phyloP scores from a whole-genome alignment of 2,329 filamentous ascomycete genomes.

The Botrytis hyacinthi region DNA sequence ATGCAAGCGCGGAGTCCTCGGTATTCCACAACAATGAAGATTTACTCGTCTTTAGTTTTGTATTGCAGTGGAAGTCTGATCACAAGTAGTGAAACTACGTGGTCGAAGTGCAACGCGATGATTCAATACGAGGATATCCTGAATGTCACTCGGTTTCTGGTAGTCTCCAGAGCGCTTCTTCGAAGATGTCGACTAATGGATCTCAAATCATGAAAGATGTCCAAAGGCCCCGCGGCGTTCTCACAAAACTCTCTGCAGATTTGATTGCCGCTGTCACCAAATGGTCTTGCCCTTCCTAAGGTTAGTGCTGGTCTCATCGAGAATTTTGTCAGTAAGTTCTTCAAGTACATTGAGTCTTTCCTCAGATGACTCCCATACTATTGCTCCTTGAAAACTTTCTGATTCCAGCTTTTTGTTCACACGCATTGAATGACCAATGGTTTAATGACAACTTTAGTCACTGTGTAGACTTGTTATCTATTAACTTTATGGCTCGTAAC shows the following conservation, averaged over 20 bases:
- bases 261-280: neutral
- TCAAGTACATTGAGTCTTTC: too few relatives aligned
- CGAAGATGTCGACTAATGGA: neutral
- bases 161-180: neutral
- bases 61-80: neutral
- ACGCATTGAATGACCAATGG: neutral
- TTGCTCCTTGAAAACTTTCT: neutral
- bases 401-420: neutral
- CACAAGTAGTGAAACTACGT: too few relatives aligned
- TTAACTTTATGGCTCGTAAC: neutral
- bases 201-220: neutral
- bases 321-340: neutral
- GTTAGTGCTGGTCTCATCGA: neutral
- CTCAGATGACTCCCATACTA: neutral
- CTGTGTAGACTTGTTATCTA: neutral
- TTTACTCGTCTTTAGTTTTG: neutral
- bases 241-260: neutral
- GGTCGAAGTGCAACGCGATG: neutral
- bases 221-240: neutral
- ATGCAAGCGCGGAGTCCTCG: slow-evolving; percentile 6
- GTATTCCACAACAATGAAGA: neutral
- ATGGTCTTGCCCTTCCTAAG: neutral
- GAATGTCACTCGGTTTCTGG: neutral
- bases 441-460: neutral
- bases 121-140: neutral